A percentile compares a stretch with the other conserved stretches of the same genome.
Conservation (phyloP, 805 yeast species). For the Wilhelminamyces savonicus region DNA sequence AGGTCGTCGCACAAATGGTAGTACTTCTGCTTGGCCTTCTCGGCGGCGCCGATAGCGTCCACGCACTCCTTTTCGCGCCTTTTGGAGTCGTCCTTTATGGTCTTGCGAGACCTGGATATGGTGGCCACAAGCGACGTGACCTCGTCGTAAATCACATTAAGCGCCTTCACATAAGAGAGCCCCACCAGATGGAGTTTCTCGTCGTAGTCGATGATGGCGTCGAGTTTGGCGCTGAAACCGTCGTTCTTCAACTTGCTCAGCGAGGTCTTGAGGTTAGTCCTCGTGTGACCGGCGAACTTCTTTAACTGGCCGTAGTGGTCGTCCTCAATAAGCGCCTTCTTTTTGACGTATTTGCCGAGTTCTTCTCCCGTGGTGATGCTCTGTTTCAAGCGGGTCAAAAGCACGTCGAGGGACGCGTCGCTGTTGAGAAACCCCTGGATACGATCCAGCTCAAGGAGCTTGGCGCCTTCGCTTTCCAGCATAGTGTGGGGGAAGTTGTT, state of each 20-base stretch:
- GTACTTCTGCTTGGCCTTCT: constrained; percentile 75
- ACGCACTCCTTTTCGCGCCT: constrained; percentile 77
- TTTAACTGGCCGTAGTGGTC: constrained; percentile 70
- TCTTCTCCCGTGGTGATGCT: constrained; percentile 81
- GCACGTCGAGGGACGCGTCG: constrained; percentile 72
- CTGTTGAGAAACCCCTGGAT: constrained; percentile 50
- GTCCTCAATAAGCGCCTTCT: constrained; percentile 71
- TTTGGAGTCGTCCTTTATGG: constrained; percentile 73
- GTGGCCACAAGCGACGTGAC: constrained; percentile 63
- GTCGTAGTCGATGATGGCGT: constrained; percentile 67
- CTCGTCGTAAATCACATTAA: constrained; percentile 84
- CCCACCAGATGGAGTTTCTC: constrained; percentile 69
- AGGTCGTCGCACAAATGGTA: constrained; percentile 77
- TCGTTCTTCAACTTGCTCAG: constrained; percentile 45
- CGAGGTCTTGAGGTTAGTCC: constrained; percentile 40
- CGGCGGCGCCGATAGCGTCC: constrained; percentile 79
- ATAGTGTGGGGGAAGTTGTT: too few species aligned
- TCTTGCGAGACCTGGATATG: constrained; percentile 67
- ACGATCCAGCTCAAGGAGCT: constrained; percentile 27
- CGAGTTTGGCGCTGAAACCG: constrained; percentile 61
- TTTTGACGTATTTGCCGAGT: constrained; percentile 69
- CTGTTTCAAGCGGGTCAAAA: constrained; percentile 70
- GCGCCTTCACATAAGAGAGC: constrained; percentile 67
- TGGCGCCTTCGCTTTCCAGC: constrained; percentile 11
- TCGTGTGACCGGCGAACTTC: constrained; percentile 57